Percentiles rank a stretch among this genome's conserved stretches.
phyloP scores from a whole-genome alignment of 2,329 filamentous ascomycete species.

The Colletotrichum sp. region DNA sequence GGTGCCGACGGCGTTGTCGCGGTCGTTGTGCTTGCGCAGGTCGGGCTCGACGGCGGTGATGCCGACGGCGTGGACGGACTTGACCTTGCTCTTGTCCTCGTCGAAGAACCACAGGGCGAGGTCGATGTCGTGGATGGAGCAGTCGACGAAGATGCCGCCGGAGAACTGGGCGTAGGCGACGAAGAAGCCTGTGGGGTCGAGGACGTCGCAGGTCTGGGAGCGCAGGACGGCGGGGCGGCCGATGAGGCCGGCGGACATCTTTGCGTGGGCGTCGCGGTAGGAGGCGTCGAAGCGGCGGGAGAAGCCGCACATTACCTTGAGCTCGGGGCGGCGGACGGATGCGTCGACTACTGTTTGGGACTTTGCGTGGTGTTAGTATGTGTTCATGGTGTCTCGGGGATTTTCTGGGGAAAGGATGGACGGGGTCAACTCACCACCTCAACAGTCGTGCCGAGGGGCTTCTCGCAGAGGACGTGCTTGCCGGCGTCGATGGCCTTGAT shows the following conservation, averaged over 20 bases:
- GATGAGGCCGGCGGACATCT: constrained; percentile 59
- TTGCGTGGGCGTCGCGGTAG: constrained; percentile 63
- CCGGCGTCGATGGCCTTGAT: constrained; percentile 59
- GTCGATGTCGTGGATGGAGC: constrained; percentile 70
- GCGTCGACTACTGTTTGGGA: constrained; percentile 65
- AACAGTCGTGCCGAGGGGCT: constrained; percentile 62
- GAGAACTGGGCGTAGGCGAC: constrained; percentile 69
- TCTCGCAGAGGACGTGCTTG: constrained; percentile 65
- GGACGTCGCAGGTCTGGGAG: constrained; percentile 71
- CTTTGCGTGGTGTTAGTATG: constrained; percentile 33
- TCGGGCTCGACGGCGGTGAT: constrained; percentile 37
- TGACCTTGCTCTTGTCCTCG: constrained; percentile 31
- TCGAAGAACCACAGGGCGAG: constrained; percentile 39
- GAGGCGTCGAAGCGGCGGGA: constrained; percentile 63
- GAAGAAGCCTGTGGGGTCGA: constrained; percentile 70
- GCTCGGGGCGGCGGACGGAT: constrained; percentile 57
- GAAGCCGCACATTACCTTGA: constrained; percentile 63
- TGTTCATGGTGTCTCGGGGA: background rate
- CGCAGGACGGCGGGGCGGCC: constrained; percentile 66
- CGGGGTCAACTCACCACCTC: constrained; percentile 53
- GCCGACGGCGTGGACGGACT: constrained; percentile 33
- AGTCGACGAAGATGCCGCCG: constrained; percentile 75
- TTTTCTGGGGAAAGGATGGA: too few species aligned
- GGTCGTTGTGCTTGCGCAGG: constrained; percentile 34
- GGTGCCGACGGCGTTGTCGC: constrained; percentile 50